Evolutionary conservation across 768 basidiomycete species (phyloP).

Genomic region (Dendrothele bispora): DNA sequence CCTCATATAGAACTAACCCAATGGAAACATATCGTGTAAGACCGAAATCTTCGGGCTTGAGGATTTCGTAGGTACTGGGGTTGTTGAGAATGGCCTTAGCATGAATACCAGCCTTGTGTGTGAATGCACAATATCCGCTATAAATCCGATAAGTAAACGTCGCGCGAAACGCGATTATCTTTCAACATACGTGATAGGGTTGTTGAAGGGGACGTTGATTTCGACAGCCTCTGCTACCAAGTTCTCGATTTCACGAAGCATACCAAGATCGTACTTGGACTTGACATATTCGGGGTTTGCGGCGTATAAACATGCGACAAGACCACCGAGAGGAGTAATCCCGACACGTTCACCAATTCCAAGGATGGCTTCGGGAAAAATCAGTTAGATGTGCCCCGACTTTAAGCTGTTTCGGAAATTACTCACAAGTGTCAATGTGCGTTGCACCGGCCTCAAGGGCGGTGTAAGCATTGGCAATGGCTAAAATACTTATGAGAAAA

Average conservation of each 20-base stretch:
- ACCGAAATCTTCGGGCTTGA: slow-evolving; percentile 99
- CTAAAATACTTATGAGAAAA: slow-evolving; percentile 34
- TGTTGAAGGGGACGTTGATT: slow-evolving; percentile 96
- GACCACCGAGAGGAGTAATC: slow-evolving; percentile 96
- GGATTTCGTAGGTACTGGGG: slow-evolving; percentile 98
- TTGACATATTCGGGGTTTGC: slow-evolving; percentile 99
- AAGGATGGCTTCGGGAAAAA: slow-evolving; percentile 66
- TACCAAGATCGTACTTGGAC: slow-evolving; percentile 95
- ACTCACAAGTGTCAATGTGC: slow-evolving; percentile 94
- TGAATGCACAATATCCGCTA: slow-evolving; percentile 99
- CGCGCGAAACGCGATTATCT: background rate
- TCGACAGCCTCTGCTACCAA: slow-evolving; percentile 98
- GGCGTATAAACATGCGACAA: slow-evolving; percentile 95
- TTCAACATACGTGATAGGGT: slow-evolving; percentile 79
- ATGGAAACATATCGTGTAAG: slow-evolving; percentile 97
- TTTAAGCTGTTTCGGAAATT: background rate
- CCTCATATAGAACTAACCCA: slow-evolving; percentile 49
- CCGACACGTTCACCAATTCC: slow-evolving; percentile 99
- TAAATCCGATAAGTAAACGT: slow-evolving; percentile 1
- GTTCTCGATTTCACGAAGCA: slow-evolving; percentile 99
- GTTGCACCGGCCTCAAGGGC: slow-evolving; percentile 99
- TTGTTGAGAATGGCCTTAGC: slow-evolving; percentile 99
- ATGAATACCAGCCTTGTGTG: slow-evolving; percentile 99
- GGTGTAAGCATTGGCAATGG: slow-evolving; percentile 97
- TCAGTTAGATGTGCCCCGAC: slow-evolving; percentile 1